A percentile compares a stretch with the other conserved stretches of the same genome.
These are phyloP conservation scores for Cadophora luteo-olivacea DNA, from an alignment of 2,329 filamentous ascomycete genomes.

Conservation along the genomic window DNA sequence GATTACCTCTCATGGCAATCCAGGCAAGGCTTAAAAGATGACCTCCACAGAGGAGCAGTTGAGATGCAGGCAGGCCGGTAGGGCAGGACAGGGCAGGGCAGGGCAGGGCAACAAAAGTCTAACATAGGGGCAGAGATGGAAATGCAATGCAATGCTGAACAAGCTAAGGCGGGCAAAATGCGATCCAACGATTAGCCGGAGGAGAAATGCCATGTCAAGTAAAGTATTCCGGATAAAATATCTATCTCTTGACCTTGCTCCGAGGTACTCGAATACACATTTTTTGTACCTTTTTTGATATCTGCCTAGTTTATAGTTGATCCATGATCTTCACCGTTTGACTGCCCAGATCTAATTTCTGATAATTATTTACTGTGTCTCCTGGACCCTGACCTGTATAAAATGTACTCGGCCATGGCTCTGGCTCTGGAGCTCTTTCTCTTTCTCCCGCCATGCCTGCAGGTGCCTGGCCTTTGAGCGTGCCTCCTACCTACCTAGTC, in stretches of 20 bases:
- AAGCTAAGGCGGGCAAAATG: not conserved
- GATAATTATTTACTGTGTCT: too few relatives aligned
- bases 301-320: too few relatives aligned
- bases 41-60: not conserved
- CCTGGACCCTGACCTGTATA: too few relatives aligned
- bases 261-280: too few relatives aligned
- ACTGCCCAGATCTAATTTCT: too few relatives aligned
- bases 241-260: too few relatives aligned
- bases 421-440: not conserved
- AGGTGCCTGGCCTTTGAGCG: not conserved
- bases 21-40: too few relatives aligned
- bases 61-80: not conserved
- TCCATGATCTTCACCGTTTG: too few relatives aligned
- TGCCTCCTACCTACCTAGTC: too few relatives aligned
- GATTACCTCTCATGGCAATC: not conserved
- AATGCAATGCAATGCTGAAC: not conserved
- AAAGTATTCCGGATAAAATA: not conserved
- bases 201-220: not conserved
- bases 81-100: not conserved
- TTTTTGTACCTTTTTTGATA: too few relatives aligned
- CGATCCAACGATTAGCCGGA: not conserved
- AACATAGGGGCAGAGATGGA: not conserved
- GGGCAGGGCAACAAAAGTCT: not conserved
- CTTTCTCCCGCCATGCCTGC: not conserved
- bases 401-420: slow-evolving; percentile 3